Percentiles rank a stretch among this genome's conserved stretches.
These are phyloP conservation scores for Lagerstroemia speciosa DNA, from an alignment of 345 rosid species.

Conservation along the genomic window DNA sequence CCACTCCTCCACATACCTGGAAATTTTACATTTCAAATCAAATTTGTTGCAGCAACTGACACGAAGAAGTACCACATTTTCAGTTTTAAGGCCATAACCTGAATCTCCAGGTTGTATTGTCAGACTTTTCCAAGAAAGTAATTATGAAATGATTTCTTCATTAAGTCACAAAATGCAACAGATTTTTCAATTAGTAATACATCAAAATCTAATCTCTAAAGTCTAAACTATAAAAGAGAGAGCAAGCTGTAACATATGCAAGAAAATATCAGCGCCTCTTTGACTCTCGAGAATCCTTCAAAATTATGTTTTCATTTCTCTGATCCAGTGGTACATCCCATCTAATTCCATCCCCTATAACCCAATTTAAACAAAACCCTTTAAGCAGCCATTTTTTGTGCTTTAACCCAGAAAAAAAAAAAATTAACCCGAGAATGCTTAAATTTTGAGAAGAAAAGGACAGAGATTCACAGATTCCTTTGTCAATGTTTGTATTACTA, in stretches of 20 bases:
- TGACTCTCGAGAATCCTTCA: too few species aligned
- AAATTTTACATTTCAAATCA: neutral
- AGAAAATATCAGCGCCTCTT: too few species aligned
- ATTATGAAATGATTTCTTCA: neutral
- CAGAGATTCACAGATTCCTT: too few species aligned
- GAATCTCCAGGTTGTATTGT: neutral
- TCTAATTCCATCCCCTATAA: neutral
- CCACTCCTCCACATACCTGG: slow-evolving; percentile 76
- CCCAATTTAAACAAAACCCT: neutral
- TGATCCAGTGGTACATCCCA: too few species aligned
- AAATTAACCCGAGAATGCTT: neutral
- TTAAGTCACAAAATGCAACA: neutral
- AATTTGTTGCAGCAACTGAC: neutral
- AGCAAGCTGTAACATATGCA: too few species aligned
- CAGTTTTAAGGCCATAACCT: too few species aligned
- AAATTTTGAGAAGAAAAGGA: too few species aligned
- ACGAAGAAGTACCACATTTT: neutral
- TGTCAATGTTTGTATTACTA: too few species aligned
- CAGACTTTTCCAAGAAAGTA: neutral
- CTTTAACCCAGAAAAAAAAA: neutral
- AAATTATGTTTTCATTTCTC: too few species aligned
- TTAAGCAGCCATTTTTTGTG: neutral
- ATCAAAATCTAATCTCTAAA: too few species aligned
- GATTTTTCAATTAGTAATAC: neutral
- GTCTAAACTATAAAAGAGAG: too few species aligned